phyloP scores from a whole-genome alignment of 306 rosid species.

The Citrullus mucosospermus region DNA sequence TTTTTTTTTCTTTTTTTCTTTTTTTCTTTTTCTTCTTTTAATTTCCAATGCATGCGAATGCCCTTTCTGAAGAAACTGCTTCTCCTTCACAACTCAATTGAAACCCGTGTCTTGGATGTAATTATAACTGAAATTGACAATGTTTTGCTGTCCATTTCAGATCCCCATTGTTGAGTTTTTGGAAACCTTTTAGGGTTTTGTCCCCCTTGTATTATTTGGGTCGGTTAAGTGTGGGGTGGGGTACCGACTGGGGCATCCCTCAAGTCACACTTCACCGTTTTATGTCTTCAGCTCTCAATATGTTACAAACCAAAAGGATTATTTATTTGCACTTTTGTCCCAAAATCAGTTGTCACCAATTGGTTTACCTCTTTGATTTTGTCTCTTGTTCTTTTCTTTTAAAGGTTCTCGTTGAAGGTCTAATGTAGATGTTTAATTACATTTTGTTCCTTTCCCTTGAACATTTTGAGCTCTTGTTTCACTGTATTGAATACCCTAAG shows the following conservation, averaged over 20 bases:
- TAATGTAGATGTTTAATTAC: neutral
- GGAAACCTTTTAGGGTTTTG: neutral
- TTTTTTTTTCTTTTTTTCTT: neutral
- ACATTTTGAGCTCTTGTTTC: neutral
- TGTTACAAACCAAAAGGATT: neutral
- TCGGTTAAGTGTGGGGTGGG: neutral
- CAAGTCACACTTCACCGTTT: neutral
- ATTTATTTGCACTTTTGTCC: neutral
- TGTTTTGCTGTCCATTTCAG: neutral
- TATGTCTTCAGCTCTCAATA: neutral
- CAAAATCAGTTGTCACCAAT: neutral
- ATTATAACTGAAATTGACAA: too few species aligned
- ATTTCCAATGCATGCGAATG: neutral
- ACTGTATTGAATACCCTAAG: neutral
- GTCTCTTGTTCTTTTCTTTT: conserved; percentile 1
- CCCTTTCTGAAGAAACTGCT: neutral
- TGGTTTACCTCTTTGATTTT: neutral
- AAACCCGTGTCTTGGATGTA: neutral
- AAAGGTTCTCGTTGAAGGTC: neutral
- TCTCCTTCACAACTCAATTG: neutral
- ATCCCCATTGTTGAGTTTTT: neutral
- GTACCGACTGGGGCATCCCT: conserved; percentile 1
- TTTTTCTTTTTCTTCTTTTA: neutral
- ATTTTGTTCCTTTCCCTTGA: neutral
- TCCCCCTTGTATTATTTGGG: neutral